Conservation (phyloP, 202 grass and related monocot species). For the Digitaria exilis region DNA sequence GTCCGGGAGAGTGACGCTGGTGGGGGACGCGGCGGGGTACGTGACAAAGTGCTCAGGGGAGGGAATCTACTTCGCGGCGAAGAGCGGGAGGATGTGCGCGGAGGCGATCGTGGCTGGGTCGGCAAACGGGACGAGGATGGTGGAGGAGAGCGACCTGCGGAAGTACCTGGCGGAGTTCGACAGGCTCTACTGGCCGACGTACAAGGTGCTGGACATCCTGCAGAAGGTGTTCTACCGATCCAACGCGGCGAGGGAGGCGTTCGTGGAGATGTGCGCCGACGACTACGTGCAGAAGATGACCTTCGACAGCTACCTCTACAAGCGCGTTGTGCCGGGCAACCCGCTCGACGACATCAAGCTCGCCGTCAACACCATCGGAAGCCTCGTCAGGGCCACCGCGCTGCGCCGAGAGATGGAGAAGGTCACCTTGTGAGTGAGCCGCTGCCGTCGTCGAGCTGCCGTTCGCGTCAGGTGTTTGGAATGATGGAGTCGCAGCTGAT, state of each 20-base stretch:
- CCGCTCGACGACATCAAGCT: constrained; percentile 94
- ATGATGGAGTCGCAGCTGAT: not conserved
- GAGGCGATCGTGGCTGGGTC: constrained; percentile 91
- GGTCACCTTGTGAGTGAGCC: constrained; percentile 80
- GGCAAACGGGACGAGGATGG: constrained; percentile 70
- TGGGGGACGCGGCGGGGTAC: constrained; percentile 92
- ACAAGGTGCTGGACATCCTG: constrained; percentile 98
- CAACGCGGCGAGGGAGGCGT: constrained; percentile 85
- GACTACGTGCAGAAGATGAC: constrained; percentile 99
- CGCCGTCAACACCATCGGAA: constrained; percentile 92
- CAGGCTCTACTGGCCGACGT: constrained; percentile 92
- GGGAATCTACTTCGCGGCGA: constrained; percentile 97
- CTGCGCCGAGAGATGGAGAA: constrained; percentile 90
- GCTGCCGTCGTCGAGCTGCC: no score
- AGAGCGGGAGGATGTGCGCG: constrained; percentile 90
- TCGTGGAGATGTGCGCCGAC: constrained; percentile 99
- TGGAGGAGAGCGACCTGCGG: constrained; percentile 88
- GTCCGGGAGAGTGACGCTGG: constrained; percentile 63
- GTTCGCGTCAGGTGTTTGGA: no score
- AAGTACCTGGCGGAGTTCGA: constrained; percentile 96
- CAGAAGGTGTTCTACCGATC: constrained; percentile 99
- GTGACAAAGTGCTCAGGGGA: constrained; percentile 98
- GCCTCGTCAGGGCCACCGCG: constrained; percentile 88
- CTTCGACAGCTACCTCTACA: constrained; percentile 99
- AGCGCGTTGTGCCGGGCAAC: constrained; percentile 91